These are phyloP conservation scores for Amanita inopinata DNA, from an alignment of 768 basidiomycete genomes.

Conservation along the genomic window DNA sequence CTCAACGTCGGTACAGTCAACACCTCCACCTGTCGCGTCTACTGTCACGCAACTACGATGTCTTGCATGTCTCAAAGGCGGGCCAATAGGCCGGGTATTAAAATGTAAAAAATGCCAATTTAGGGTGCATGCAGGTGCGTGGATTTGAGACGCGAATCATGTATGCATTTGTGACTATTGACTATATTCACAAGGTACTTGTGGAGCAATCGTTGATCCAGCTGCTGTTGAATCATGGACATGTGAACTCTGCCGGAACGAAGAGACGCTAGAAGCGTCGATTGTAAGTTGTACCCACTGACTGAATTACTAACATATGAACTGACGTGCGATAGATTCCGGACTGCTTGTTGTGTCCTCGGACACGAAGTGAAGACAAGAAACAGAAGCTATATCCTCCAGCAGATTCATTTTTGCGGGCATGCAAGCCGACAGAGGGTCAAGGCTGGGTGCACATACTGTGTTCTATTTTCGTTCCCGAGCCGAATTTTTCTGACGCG, in stretches of 20 bases:
- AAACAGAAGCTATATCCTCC: conserved; percentile 37
- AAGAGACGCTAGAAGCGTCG: conserved; percentile 73
- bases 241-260: conserved; percentile 84
- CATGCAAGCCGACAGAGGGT: conserved; percentile 86
- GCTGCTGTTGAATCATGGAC: conserved; percentile 63
- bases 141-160: not conserved
- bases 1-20: conserved; percentile 40
- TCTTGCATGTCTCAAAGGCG: conserved; percentile 63
- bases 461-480: conserved; percentile 82
- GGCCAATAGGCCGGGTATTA: conserved; percentile 68
- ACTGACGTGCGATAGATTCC: conserved; percentile 40
- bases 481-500: conserved; percentile 76
- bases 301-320: conserved; percentile 1
- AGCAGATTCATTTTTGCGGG: conserved; percentile 58
- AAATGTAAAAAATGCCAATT: conserved; percentile 77
- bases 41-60: conserved; percentile 61
- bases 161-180: conserved; percentile 7
- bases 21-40: conserved; percentile 51
- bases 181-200: conserved; percentile 34
- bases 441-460: conserved; percentile 89
- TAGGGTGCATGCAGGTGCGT: conserved; percentile 69
- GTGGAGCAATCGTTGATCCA: conserved; percentile 61
- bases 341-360: conserved; percentile 83
- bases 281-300: conserved; percentile 37
- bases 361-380: conserved; percentile 38